Percentiles rank a stretch among this genome's conserved stretches.
phyloP scores from a whole-genome alignment of 208 protist genomes.

The Trypanosoma congolense region DNA sequence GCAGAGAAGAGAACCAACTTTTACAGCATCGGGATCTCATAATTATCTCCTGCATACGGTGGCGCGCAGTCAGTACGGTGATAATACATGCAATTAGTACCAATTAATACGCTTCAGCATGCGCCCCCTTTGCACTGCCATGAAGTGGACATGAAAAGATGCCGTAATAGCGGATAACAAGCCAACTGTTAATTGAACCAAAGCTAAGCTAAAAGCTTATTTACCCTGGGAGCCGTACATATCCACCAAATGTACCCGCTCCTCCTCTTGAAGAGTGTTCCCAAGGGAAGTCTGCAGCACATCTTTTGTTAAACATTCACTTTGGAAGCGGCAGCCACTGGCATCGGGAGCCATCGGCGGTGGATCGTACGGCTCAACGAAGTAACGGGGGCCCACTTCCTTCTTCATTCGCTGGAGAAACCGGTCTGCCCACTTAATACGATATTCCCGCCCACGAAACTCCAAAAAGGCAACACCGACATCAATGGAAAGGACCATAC shows the following conservation, averaged over 20 bases:
- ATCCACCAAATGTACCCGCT: conserved; percentile 46
- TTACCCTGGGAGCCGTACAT: conserved; percentile 63
- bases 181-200: conserved; percentile 1
- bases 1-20: no score
- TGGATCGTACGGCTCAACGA: conserved; percentile 57
- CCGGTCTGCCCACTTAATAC: conserved; percentile 61
- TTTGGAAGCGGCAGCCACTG: conserved; percentile 52
- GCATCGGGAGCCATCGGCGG: conserved; percentile 52
- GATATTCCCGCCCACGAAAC: conserved; percentile 63
- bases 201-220: conserved; percentile 49
- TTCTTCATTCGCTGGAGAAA: conserved; percentile 43
- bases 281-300: conserved; percentile 30
- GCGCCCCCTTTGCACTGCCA: no score
- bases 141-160: no score
- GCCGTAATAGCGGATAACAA: no score
- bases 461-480: conserved; percentile 63
- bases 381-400: conserved; percentile 26
- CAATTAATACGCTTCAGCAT: no score
- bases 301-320: conserved; percentile 34
- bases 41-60: no score
- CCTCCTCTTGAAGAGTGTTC: conserved; percentile 48
- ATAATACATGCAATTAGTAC: no score
- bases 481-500: conserved; percentile 60
- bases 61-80: no score
- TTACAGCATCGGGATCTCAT: no score